Percentiles rank a stretch among this genome's conserved stretches.
Evolutionary conservation across 257 asterid genomes (phyloP).

Genomic region (Sherardia arvensis): DNA sequence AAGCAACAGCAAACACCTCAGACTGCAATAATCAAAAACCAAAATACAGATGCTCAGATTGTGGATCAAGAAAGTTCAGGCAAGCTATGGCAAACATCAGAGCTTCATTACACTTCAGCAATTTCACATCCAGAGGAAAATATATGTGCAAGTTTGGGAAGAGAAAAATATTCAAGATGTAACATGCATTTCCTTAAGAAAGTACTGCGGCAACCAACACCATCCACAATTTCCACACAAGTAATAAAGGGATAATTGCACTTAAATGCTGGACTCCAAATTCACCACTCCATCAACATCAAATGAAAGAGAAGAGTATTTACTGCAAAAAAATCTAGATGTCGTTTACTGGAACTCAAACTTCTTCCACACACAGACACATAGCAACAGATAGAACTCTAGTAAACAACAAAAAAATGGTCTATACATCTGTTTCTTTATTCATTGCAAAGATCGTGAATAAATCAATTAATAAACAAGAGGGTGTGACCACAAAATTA

Average conservation of each 20-base stretch:
- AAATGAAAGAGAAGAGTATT: background rate
- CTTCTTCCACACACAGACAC: background rate
- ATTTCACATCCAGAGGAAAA: background rate
- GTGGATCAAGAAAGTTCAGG: background rate
- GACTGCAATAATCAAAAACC: slow-evolving; percentile 43
- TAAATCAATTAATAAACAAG: too few relatives aligned
- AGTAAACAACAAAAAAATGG: too few relatives aligned
- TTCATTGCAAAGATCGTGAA: background rate
- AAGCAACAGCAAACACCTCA: slow-evolving; percentile 95
- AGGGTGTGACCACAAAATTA: background rate
- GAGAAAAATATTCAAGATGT: background rate
- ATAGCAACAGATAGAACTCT: background rate
- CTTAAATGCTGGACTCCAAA: background rate
- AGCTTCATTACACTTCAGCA: background rate
- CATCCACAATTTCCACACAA: background rate
- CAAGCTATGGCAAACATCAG: background rate
- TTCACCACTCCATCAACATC: background rate
- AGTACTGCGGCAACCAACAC: background rate
- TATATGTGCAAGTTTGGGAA: background rate
- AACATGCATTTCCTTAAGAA: background rate
- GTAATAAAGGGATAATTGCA: background rate
- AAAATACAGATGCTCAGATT: background rate
- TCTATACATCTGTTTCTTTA: background rate
- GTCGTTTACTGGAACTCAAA: background rate
- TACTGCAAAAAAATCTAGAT: background rate